Evolutionary conservation across 2,329 filamentous ascomycete species (phyloP).

Genomic region (Fusarium anguioides): DNA sequence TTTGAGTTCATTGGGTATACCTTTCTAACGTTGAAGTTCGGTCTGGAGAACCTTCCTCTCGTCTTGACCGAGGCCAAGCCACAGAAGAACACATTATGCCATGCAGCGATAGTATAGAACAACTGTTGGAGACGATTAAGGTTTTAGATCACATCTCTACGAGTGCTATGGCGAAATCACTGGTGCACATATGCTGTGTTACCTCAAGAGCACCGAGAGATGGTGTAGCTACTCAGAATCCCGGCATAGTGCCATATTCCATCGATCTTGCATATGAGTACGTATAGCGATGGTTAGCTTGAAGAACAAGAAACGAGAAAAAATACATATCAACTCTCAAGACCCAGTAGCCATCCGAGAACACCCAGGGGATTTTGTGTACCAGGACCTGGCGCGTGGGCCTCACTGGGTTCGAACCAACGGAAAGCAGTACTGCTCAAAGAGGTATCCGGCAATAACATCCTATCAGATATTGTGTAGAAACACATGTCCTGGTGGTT

Average conservation of each 20-base stretch:
- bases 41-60: slow-evolving; percentile 22
- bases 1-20: slow-evolving; percentile 29
- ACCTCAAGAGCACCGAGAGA: background rate
- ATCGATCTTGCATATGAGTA: background rate
- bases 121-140: background rate
- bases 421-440: background rate
- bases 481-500: slow-evolving; percentile 26
- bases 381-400: background rate
- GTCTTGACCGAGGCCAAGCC: slow-evolving; percentile 32
- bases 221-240: background rate
- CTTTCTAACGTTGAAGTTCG: slow-evolving; percentile 10
- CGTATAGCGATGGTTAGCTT: background rate
- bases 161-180: slow-evolving; percentile 1
- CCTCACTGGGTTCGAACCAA: background rate
- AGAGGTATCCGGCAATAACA: background rate
- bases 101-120: slow-evolving; percentile 15
- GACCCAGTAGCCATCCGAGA: background rate
- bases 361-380: background rate
- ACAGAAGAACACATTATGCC: slow-evolving; percentile 3
- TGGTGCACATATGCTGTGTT: slow-evolving; percentile 2
- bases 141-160: slow-evolving; percentile 9
- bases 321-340: background rate
- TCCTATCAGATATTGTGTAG: background rate
- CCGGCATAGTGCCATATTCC: background rate
- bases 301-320: background rate